Evolutionary conservation across 2,329 filamentous ascomycete species (phyloP).

Genomic region (Grosmannia penicillata): DNA sequence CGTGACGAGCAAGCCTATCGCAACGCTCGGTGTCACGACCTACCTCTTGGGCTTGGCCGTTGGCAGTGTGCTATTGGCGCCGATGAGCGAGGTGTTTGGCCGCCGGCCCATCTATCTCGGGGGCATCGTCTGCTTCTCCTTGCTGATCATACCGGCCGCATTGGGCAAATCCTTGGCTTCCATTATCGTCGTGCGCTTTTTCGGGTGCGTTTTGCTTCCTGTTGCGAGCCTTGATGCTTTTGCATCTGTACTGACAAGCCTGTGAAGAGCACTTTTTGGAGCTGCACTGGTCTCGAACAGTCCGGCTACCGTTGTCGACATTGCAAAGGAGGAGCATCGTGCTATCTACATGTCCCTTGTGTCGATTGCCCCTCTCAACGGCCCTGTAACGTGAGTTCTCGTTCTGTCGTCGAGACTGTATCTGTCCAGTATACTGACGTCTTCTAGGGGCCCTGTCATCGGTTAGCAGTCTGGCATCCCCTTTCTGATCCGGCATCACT

Average conservation of each 20-base stretch:
- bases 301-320: constrained; percentile 70
- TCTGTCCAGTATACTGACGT: not conserved
- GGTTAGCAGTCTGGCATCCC: constrained; percentile 24
- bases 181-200: constrained; percentile 54
- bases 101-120: constrained; percentile 49
- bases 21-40: constrained; percentile 58
- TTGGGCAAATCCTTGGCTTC: constrained; percentile 47
- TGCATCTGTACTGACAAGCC: not conserved
- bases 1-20: constrained; percentile 33
- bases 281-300: constrained; percentile 72
- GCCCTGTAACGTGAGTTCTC: constrained; percentile 27
- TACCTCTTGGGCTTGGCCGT: constrained; percentile 58
- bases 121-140: constrained; percentile 44
- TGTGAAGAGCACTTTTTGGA: constrained; percentile 16
- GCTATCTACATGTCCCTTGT: constrained; percentile 75
- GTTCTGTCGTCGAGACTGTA: not conserved
- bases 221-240: constrained; percentile 2
- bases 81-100: constrained; percentile 53
- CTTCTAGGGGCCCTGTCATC: constrained; percentile 47
- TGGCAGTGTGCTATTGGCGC: constrained; percentile 58
- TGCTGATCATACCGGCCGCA: constrained; percentile 57
- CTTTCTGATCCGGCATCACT: not conserved
- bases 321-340: constrained; percentile 65
- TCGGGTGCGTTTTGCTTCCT: constrained; percentile 28
- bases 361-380: constrained; percentile 74